These are phyloP conservation scores for Globisporangium radiosum DNA, from an alignment of 352 stramenopile species.

Conservation along the genomic window DNA sequence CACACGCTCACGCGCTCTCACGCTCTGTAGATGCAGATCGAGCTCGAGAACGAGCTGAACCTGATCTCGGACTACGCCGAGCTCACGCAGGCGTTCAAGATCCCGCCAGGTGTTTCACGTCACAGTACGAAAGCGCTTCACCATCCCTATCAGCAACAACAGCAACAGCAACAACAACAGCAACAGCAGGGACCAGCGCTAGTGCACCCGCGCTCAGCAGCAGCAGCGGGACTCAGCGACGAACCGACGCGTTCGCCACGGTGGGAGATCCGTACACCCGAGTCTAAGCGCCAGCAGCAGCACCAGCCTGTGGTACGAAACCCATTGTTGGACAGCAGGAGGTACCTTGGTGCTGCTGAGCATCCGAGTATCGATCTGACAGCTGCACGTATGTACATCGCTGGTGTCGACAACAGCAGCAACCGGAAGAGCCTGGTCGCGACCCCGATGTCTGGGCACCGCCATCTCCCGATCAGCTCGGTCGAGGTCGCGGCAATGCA, in stretches of 20 bases:
- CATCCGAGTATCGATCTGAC: too few species aligned
- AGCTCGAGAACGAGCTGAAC: slow-evolving; percentile 75
- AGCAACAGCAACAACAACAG: slow-evolving; percentile 15
- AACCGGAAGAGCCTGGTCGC: slow-evolving; percentile 19
- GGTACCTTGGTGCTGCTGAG: too few species aligned
- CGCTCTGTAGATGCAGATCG: slow-evolving; percentile 57
- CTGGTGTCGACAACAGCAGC: neutral
- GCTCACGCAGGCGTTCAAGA: slow-evolving; percentile 59
- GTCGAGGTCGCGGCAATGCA: slow-evolving; percentile 15
- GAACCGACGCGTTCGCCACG: slow-evolving; percentile 22
- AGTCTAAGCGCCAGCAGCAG: slow-evolving; percentile 18
- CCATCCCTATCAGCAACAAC: slow-evolving; percentile 12
- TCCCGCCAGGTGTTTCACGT: slow-evolving; percentile 23
- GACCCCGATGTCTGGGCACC: slow-evolving; percentile 74
- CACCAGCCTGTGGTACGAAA: slow-evolving; percentile 4
- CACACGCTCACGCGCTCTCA: too few species aligned
- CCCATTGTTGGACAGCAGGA: too few species aligned
- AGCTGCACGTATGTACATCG: neutral
- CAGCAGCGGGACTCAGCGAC: slow-evolving; percentile 6
- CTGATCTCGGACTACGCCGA: slow-evolving; percentile 76
- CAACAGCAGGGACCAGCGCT: slow-evolving; percentile 16
- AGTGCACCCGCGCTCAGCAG: slow-evolving; percentile 8
- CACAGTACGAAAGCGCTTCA: neutral
- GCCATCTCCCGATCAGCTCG: slow-evolving; percentile 47
- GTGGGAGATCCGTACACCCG: slow-evolving; percentile 51